Evolutionary conservation across 352 stramenopile genomes (phyloP).

Genomic region (Detonula confervacea): DNA sequence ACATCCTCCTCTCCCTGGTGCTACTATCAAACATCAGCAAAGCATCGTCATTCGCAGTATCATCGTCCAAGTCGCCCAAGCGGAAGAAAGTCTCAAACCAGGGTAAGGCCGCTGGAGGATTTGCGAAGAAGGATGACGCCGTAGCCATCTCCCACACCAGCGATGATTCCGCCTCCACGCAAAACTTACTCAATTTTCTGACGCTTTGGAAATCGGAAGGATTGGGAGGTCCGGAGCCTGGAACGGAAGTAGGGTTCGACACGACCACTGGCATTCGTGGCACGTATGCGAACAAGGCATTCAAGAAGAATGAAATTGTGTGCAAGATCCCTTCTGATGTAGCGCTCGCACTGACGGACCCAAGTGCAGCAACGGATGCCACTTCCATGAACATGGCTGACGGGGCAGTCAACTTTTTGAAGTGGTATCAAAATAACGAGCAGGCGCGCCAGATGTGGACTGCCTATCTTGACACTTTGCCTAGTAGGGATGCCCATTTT

Average conservation of each 20-base stretch:
- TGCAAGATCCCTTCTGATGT: conserved; percentile 72
- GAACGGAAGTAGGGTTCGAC: conserved; percentile 56
- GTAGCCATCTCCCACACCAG: conserved; percentile 42
- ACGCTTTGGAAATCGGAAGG: conserved; percentile 33
- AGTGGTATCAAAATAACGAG: conserved; percentile 65
- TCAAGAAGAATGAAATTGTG: conserved; percentile 68
- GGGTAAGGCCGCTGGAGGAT: conserved; percentile 36
- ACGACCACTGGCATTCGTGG: conserved; percentile 46
- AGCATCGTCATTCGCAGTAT: conserved; percentile 30
- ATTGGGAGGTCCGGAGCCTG: conserved; percentile 13
- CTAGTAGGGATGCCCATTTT: conserved; percentile 54
- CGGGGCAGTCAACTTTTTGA: conserved; percentile 62
- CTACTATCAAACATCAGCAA: not conserved
- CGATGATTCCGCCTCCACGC: conserved; percentile 50
- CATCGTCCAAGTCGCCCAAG: conserved; percentile 38
- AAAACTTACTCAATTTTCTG: conserved; percentile 43
- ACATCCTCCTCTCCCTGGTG: conserved; percentile 3
- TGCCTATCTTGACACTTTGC: conserved; percentile 66
- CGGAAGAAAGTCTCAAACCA: conserved; percentile 36
- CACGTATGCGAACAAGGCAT: conserved; percentile 61
- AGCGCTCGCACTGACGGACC: conserved; percentile 67
- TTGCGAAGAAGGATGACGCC: conserved; percentile 30
- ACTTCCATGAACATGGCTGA: conserved; percentile 46
- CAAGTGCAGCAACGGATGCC: conserved; percentile 42
- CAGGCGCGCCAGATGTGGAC: conserved; percentile 50